A percentile compares a stretch with the other conserved stretches of the same genome.
These are phyloP conservation scores for Ophiostoma ulmi DNA, from an alignment of 2,329 filamentous ascomycete genomes.

Conservation along the genomic window DNA sequence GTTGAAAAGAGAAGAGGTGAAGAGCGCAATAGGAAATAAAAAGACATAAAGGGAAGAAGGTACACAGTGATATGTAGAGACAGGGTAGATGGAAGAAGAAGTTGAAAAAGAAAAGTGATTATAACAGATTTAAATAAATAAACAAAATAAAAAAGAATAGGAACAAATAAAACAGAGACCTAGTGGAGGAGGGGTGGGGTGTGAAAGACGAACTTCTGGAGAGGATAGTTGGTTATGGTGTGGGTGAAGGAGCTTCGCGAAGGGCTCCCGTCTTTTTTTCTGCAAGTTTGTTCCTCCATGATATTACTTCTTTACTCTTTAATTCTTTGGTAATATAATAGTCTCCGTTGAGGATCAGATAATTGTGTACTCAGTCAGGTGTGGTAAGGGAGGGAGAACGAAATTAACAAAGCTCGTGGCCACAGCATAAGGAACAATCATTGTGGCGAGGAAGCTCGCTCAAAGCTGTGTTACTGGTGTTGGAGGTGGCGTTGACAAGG, in stretches of 20 bases:
- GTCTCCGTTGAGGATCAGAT: not conserved
- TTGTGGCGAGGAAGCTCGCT: not conserved
- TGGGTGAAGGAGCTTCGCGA: not conserved
- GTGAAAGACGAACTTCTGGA: not conserved
- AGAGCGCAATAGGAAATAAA: not conserved
- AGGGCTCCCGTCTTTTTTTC: not conserved
- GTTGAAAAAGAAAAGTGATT: constrained; percentile 9
- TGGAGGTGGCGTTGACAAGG: not conserved
- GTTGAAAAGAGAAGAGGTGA: constrained; percentile 10
- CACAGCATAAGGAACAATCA: not conserved
- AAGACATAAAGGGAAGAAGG: constrained; percentile 14
- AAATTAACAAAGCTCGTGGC: not conserved
- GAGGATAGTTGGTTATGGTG: not conserved
- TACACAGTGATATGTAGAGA: not conserved
- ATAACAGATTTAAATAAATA: not conserved
- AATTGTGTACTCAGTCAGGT: not conserved
- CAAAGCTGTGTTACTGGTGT: not conserved
- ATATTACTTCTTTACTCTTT: not conserved
- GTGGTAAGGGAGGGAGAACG: not conserved
- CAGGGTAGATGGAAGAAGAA: not conserved
- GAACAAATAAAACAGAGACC: not conserved
- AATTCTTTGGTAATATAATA: not conserved
- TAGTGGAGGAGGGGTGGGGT: constrained; percentile 11
- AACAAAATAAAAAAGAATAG: not conserved
- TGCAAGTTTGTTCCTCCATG: not conserved